A percentile compares a stretch with the other conserved stretches of the same genome.
These are phyloP conservation scores for Pulveroboletus sp. DNA, from an alignment of 768 basidiomycete species.

Conservation along the genomic window DNA sequence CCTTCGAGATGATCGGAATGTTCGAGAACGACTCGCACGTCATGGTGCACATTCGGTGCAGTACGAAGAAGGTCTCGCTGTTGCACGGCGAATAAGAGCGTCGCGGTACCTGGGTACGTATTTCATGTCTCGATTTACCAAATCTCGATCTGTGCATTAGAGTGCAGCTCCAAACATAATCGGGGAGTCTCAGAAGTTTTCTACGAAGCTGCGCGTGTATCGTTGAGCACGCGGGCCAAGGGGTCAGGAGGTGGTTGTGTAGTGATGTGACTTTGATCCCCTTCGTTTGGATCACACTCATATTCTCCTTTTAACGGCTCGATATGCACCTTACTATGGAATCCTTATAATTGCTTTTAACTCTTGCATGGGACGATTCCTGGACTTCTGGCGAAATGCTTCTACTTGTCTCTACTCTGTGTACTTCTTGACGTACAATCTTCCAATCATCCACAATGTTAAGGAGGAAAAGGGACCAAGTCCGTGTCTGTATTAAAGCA, in stretches of 20 bases:
- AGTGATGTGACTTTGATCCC: slow-evolving; percentile 47
- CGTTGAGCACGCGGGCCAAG: slow-evolving; percentile 71
- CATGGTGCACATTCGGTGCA: slow-evolving; percentile 72
- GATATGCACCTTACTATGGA: slow-evolving; percentile 21
- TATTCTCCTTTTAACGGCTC: slow-evolving; percentile 3
- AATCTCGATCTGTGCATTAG: slow-evolving; percentile 36
- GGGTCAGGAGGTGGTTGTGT: slow-evolving; percentile 57
- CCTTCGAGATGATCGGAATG: slow-evolving; percentile 77
- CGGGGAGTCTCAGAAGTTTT: slow-evolving; percentile 94
- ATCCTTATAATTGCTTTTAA: slow-evolving; percentile 19
- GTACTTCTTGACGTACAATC: slow-evolving; percentile 14
- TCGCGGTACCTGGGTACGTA: slow-evolving; percentile 87
- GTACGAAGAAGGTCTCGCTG: slow-evolving; percentile 90
- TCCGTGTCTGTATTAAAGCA: slow-evolving; percentile 29
- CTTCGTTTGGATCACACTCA: background rate
- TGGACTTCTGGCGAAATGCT: background rate
- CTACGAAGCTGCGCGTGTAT: slow-evolving; percentile 85
- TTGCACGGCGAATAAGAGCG: slow-evolving; percentile 87
- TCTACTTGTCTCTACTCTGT: background rate
- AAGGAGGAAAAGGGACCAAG: slow-evolving; percentile 2
- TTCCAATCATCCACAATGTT: background rate
- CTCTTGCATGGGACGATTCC: background rate
- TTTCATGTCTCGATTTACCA: background rate
- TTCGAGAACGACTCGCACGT: slow-evolving; percentile 69
- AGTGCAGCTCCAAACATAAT: slow-evolving; percentile 97